A percentile compares a stretch with the other conserved stretches of the same genome.
Conservation (phyloP, 345 rosid genomes). For the Citrus australasica region DNA sequence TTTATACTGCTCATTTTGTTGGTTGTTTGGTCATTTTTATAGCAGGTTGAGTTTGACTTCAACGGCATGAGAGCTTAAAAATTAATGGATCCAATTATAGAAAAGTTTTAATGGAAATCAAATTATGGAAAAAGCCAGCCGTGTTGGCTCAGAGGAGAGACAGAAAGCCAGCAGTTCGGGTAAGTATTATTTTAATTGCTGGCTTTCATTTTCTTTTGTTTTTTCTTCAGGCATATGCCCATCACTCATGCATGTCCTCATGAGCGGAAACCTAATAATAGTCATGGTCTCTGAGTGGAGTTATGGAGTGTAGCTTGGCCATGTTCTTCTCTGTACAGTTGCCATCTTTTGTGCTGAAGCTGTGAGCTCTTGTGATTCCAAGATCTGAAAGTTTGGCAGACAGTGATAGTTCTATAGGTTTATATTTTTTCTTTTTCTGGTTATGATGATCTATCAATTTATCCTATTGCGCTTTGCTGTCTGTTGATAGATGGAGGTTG, state of each 20-base stretch:
- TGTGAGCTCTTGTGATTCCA: not conserved
- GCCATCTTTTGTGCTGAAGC: not conserved
- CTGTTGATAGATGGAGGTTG: not conserved
- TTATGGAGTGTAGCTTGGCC: conserved; percentile 5
- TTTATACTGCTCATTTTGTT: conserved; percentile 24
- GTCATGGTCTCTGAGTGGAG: not conserved
- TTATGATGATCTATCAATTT: not conserved
- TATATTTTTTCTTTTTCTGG: not conserved
- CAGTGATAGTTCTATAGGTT: conserved; percentile 1
- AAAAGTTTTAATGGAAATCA: not conserved
- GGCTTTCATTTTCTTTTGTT: conserved; percentile 44
- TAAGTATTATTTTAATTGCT: conserved; percentile 47
- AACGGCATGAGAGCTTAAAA: conserved; percentile 17
- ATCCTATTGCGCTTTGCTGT: not conserved
- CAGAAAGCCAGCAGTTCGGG: conserved; percentile 63
- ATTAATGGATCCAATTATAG: not conserved
- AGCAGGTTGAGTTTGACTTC: conserved; percentile 44
- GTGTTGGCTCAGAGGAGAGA: conserved; percentile 1
- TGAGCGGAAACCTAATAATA: not conserved
- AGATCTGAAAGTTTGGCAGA: not conserved
- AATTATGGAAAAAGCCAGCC: not conserved
- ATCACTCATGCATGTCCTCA: not conserved
- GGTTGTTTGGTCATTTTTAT: not conserved
- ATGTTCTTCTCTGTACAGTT: conserved; percentile 12
- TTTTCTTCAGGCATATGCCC: conserved; percentile 46